Evolutionary conservation across 768 basidiomycete species (phyloP), one percentile per base, ranked within the genome.

Genomic region (Mrakia gelida): DNA sequence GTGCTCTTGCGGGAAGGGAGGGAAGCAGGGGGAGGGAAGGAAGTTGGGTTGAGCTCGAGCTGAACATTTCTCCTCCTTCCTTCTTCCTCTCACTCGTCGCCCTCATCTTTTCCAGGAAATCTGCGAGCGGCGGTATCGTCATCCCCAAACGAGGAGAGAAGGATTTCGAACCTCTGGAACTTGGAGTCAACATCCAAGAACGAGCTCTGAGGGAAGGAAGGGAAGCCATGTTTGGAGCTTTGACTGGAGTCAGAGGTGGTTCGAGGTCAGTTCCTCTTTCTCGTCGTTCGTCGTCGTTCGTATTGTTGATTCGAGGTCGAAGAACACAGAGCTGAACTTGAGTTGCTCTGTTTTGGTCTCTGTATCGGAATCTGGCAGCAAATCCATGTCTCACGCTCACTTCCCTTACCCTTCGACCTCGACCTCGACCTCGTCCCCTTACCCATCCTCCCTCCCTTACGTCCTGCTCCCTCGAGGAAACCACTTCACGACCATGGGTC

Each of bases 61-160:
- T 73, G 45, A 63, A 13, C 45, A 34, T 18, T 32, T 67, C n/a
- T 56, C 34, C 43, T 45, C 30, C 16, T 62, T n/a, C 62, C 41
- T 16, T 21, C 10, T 13, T 32, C 67, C 13, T 30, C 15, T 13
- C 45, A 15, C 15, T 43, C 41, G 6, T 43, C 41, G 41, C 41
- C 41, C 11, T 11, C 41, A 11, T 43, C 41, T 11, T 43, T 6
- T 21, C 54, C 26, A 49, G 49, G 59, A 43, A 75, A 23, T 49
- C 62, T 28, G 38, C 43, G 1, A 43, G 54, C 26, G 16, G 38
- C 18, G 13, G 71, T 75, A 38, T 85, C 3, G 86, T 92, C 9
- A 95, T 99, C 72, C 97, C 97, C 9, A 95, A 93, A 84, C 89
- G 97, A 38, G 97, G 97, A 2, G 97, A 98, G 85, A 98, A 99